Conservation (phyloP, 169 alveolate species). For the Plasmodium reichenowi region DNA sequence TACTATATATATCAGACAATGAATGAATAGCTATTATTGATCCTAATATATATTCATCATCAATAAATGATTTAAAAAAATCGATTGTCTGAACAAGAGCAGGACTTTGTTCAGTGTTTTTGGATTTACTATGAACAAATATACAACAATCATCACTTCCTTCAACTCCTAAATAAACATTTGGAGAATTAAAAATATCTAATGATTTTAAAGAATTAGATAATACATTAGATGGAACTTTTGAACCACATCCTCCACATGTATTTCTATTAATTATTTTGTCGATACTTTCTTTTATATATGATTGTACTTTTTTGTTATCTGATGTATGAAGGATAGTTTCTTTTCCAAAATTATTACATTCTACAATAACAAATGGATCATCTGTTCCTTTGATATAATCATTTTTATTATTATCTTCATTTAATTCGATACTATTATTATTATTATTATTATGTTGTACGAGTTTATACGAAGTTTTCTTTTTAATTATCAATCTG, state of each 20-base stretch:
- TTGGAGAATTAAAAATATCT: conserved; percentile 49
- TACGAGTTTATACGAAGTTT: conserved; percentile 12
- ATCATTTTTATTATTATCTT: conserved; percentile 6
- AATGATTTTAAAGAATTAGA: conserved; percentile 58
- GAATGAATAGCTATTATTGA: conserved; percentile 73
- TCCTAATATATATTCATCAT: conserved; percentile 76
- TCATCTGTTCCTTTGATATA: background rate
- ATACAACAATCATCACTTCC: conserved; percentile 75
- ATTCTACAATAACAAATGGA: background rate
- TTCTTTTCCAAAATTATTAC: background rate
- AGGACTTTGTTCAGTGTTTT: conserved; percentile 46
- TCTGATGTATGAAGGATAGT: background rate
- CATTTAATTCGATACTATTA: background rate
- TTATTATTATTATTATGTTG: background rate
- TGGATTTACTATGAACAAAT: conserved; percentile 74
- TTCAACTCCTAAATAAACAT: conserved; percentile 74
- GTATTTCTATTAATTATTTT: conserved; percentile 75
- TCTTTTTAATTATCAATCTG: conserved; percentile 48
- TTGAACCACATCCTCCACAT: conserved; percentile 78
- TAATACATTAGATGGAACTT: conserved; percentile 73
- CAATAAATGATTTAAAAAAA: conserved; percentile 74
- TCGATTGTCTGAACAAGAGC: conserved; percentile 77
- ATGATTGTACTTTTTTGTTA: conserved; percentile 31
- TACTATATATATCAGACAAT: conserved; percentile 74
- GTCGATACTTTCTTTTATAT: conserved; percentile 71